Conservation (phyloP, 352 stramenopile genomes). For the Phytopythium boreale region DNA sequence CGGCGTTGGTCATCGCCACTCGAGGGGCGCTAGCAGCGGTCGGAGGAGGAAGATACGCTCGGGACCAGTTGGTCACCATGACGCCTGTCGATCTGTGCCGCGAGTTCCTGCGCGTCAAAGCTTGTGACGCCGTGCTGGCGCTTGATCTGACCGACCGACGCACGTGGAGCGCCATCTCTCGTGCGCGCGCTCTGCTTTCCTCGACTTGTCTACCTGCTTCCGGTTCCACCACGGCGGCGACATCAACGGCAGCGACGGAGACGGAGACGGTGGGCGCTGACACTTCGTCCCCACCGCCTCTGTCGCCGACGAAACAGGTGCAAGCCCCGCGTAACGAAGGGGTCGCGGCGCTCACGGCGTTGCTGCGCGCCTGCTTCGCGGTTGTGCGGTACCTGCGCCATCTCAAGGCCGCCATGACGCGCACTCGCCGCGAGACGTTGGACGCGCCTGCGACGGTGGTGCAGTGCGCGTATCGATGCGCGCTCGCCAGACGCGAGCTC, state of each 20-base stretch:
- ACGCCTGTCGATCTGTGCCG: conserved; percentile 27
- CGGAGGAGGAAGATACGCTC: neutral
- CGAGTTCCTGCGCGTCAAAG: conserved; percentile 33
- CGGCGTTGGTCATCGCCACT: neutral
- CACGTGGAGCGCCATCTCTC: conserved; percentile 18
- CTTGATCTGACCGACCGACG: conserved; percentile 25
- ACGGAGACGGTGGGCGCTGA: neutral
- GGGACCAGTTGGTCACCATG: conserved; percentile 12
- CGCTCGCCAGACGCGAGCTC: conserved; percentile 23
- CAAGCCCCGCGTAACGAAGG: conserved; percentile 3
- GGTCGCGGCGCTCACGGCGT: conserved; percentile 15
- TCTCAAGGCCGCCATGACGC: conserved; percentile 25
- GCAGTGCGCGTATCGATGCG: conserved; percentile 46
- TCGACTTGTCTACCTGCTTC: neutral
- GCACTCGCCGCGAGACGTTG: conserved; percentile 16
- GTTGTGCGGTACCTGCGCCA: conserved; percentile 57
- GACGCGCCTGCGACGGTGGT: conserved; percentile 26
- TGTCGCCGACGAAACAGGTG: neutral
- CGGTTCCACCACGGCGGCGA: neutral
- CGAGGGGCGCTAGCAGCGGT: neutral
- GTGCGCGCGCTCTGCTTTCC: conserved; percentile 14
- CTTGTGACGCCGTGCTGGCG: conserved; percentile 26
- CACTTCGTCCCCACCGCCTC: neutral
- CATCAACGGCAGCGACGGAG: neutral
- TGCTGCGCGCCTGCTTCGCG: conserved; percentile 25